Evolutionary conservation across 352 stramenopile genomes (phyloP), one percentile per base, ranked within the genome.

Genomic region (Globisporangium viniferum): DNA sequence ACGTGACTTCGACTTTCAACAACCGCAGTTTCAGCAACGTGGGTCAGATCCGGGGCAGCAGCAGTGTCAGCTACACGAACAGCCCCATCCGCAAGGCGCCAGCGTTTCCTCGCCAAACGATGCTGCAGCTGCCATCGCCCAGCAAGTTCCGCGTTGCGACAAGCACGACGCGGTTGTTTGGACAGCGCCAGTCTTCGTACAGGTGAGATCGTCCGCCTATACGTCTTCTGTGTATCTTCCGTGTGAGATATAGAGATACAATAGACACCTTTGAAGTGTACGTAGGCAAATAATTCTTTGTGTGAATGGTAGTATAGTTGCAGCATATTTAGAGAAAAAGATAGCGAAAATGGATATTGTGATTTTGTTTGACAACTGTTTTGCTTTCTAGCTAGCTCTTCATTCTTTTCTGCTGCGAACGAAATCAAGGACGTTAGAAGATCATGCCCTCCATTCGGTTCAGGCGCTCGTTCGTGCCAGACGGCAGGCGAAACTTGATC

Each of bases 391-490:
- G 44, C 44, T 41, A 60, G 31, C 54, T 60, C 27, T 59, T 33
- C 31, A 33, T 33, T 33, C 31, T 33, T 33, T 33, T 33, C 2
- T 33, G 31, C 31, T 59, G 27, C 15, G 54, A n/a, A 14, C 3
- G 27, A 20, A 20, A 31, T 4, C 39, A 8, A 58, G 27, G 51
- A 39, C 58, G 6, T 64, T 88, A 94, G 79, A 91, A 91, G 76
- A 95, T 95, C 87, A 95, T 95, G 66, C 79, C 76, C 64, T 96
- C 88, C 84, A 96, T 90, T 68, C 87, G 88, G 73, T 93, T 92
- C 48, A 96, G 71, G 33, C 87, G 83, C 67, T 94, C 88, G 68
- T 93, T 93, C 15, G 86, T 93, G 44, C 87, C 88, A 9, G 86
- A 76, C 6, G 88, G 88, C 51, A 94, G 68, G 39, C 88, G 88